These are phyloP conservation scores for Mallotus nudiflorus DNA, from an alignment of 345 rosid species.

Conservation along the genomic window DNA sequence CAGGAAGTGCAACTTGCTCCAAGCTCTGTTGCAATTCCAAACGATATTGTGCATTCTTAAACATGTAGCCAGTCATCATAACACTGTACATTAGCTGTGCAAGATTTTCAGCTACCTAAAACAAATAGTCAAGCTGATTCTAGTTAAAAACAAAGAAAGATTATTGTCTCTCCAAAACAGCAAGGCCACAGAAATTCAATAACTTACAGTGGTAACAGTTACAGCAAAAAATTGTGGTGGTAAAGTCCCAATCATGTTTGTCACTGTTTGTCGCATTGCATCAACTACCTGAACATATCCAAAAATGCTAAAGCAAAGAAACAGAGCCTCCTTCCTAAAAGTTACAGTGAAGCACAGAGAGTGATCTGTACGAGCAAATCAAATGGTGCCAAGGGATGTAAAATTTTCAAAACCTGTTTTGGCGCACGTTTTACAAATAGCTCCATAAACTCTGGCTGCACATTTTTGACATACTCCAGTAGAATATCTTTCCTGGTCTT, in stretches of 20 bases:
- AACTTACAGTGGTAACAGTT: slow-evolving; percentile 80
- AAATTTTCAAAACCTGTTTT: slow-evolving; percentile 53
- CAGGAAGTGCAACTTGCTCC: slow-evolving; percentile 89
- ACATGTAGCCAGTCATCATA: slow-evolving; percentile 98
- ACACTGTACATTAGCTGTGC: slow-evolving; percentile 97
- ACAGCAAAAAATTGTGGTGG: slow-evolving; percentile 88
- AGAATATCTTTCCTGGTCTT: slow-evolving; percentile 77
- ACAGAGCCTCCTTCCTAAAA: background rate
- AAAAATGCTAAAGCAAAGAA: background rate
- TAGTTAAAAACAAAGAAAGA: slow-evolving; percentile 2
- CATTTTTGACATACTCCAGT: slow-evolving; percentile 89
- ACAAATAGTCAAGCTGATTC: slow-evolving; percentile 15
- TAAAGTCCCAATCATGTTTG: slow-evolving; percentile 94
- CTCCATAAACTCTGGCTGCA: slow-evolving; percentile 96
- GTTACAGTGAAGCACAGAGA: background rate
- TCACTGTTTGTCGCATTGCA: slow-evolving; percentile 94
- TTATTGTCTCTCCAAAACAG: background rate
- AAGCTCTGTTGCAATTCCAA: slow-evolving; percentile 89
- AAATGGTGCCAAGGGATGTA: background rate
- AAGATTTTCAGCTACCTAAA: slow-evolving; percentile 96
- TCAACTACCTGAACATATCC: slow-evolving; percentile 70
- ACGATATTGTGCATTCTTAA: slow-evolving; percentile 84
- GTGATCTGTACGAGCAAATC: background rate
- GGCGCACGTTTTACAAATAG: slow-evolving; percentile 88
- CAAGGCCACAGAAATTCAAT: background rate